Base-by-base conservation (phyloP, 2,329 filamentous ascomycete genomes). In the Pseudopithomyces maydicus region DNA sequence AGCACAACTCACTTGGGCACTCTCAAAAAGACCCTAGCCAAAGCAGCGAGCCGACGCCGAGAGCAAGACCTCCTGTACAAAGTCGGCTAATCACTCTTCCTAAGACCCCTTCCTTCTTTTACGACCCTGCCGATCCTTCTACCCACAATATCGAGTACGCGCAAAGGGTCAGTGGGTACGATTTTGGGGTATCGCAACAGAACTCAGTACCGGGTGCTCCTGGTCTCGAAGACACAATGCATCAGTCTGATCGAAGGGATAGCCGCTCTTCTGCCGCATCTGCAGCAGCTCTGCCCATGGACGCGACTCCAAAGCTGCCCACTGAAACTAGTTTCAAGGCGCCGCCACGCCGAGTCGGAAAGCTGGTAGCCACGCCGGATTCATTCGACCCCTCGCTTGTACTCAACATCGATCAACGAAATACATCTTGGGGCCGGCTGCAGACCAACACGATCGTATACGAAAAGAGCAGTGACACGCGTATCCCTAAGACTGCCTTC, bases 401-500 rank as follows among this genome's bases (percentile, higher is more conserved):
- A 32, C 59, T 77, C 19, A 82, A 83, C 33, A 79, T 97, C 14
- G 85, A 86, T 11, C 83, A 86, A 39, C 85, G 87, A 3, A 77
- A 91, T 63, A 86, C 88, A 0, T 89, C 88, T 0, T 98, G 92
- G 87, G 94, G 94, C 29, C 87, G 94, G 23, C 85, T 85, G 0
- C 79, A 77, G 0, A 80, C 83, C 19, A 93, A 92, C 66, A 94
- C 89, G 0, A 77, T 88, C 29, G 80, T 88, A 2, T 91, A 92
- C 67, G 76, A 83, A 1, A 80, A 88, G 46, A 78, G 75, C 29
- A 77, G 79, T 22, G 91, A 97, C 63, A 83, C 81, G 2, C 88
- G 88, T 15, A 86, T 98, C 35, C 91, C 93, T 1, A 94, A 94
- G 70, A 88, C 88, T 61, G 92, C 91, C 0, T 86, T 97, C 65